phyloP scores from a whole-genome alignment of 148 eudicot genomes.

The Amaranthus cruentus region DNA sequence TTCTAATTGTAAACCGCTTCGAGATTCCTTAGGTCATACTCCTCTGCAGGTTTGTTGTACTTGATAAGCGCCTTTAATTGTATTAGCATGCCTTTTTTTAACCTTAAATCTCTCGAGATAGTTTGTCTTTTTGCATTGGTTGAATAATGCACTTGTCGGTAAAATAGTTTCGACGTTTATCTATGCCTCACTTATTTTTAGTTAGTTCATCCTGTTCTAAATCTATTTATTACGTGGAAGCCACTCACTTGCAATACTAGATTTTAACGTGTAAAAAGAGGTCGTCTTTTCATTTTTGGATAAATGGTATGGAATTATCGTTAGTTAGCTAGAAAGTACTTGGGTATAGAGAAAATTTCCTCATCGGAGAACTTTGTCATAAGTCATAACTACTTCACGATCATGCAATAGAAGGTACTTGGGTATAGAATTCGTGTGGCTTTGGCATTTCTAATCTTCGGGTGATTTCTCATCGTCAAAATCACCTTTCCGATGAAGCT shows the following conservation, averaged over 20 bases:
- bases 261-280: too few relatives aligned
- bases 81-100: conserved; percentile 1
- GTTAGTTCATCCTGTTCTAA: not conserved
- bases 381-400: too few relatives aligned
- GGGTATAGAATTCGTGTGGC: too few relatives aligned
- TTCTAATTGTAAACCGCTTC: conserved; percentile 57
- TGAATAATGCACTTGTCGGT: not conserved
- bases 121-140: not conserved
- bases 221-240: too few relatives aligned
- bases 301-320: too few relatives aligned
- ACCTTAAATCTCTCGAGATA: not conserved
- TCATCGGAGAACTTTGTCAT: too few relatives aligned
- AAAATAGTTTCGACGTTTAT: not conserved
- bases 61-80: not conserved
- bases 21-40: conserved; percentile 68
- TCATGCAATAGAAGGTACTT: too few relatives aligned
- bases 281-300: too few relatives aligned
- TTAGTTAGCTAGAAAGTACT: too few relatives aligned
- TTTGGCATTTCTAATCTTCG: not conserved
- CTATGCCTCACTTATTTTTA: not conserved
- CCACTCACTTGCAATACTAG: too few relatives aligned
- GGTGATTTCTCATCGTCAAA: not conserved
- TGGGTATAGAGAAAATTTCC: too few relatives aligned
- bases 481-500: not conserved
- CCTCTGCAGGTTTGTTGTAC: conserved; percentile 59